These are phyloP conservation scores for Ambispora gerdemannii DNA, from an alignment of 192 early-diverging fungal species.

Conservation along the genomic window DNA sequence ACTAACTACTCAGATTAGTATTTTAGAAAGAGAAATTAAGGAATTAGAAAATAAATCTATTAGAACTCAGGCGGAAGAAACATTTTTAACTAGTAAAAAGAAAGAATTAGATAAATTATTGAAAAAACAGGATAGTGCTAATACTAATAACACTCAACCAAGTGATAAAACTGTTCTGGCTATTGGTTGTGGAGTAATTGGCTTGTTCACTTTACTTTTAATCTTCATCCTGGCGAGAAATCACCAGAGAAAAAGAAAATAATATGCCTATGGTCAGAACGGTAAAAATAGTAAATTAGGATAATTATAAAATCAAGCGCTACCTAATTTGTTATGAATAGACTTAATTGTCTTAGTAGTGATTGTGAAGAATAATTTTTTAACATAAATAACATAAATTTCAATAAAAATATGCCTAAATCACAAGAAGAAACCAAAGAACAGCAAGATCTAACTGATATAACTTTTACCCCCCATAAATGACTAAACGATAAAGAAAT, in stretches of 20 bases:
- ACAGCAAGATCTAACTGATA: too few relatives aligned
- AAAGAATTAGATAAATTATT: conserved; percentile 10
- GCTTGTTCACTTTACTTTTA: background rate
- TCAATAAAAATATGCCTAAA: too few relatives aligned
- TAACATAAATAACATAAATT: too few relatives aligned
- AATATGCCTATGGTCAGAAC: too few relatives aligned
- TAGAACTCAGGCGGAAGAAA: background rate
- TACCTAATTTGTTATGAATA: too few relatives aligned
- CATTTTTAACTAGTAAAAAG: background rate
- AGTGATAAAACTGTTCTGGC: conserved; percentile 6
- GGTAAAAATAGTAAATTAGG: too few relatives aligned
- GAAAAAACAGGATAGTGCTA: background rate
- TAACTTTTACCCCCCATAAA: too few relatives aligned
- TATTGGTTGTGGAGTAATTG: conserved; percentile 19
- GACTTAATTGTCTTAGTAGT: too few relatives aligned
- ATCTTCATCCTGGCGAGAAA: conserved; percentile 11
- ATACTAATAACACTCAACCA: background rate
- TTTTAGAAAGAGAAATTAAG: background rate
- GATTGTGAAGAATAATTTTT: too few relatives aligned
- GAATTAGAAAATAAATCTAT: conserved; percentile 13
- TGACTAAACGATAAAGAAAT: too few relatives aligned
- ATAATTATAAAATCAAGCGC: too few relatives aligned
- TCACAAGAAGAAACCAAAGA: too few relatives aligned
- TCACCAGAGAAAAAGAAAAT: conserved; percentile 3
- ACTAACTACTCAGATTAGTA: conserved; percentile 14